Evolutionary conservation across 2,329 filamentous ascomycete genomes (phyloP).

Genomic region (Periconia macrospinosa): DNA sequence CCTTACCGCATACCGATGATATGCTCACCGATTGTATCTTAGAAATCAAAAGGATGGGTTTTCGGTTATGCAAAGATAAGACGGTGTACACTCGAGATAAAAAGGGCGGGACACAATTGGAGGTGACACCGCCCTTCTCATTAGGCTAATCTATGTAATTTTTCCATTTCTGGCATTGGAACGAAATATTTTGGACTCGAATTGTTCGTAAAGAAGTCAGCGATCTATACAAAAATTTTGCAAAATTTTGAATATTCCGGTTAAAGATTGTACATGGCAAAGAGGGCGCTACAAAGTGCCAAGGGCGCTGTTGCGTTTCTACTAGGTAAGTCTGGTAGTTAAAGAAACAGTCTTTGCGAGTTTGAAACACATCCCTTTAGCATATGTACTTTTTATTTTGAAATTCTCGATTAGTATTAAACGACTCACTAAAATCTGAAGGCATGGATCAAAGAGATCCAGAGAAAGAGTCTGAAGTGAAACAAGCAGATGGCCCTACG

Average conservation of each 20-base stretch:
- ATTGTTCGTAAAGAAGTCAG: background rate
- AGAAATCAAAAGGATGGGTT: too few species aligned
- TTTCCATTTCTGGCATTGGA: background rate
- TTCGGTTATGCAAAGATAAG: too few species aligned
- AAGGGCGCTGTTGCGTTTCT: background rate
- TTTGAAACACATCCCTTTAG: background rate
- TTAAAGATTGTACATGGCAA: background rate
- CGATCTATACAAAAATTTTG: background rate
- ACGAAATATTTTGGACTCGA: too few species aligned
- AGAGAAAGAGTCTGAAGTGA: too few species aligned
- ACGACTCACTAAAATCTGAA: too few species aligned
- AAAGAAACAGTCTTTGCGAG: background rate
- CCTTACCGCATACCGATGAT: too few species aligned
- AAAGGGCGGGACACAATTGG: too few species aligned
- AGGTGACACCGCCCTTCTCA: background rate
- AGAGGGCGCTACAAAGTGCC: background rate
- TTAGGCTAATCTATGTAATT: background rate
- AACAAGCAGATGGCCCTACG: background rate
- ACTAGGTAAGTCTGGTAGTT: background rate
- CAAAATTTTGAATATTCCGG: background rate
- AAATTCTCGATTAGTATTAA: too few species aligned
- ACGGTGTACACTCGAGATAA: too few species aligned
- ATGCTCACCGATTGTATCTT: too few species aligned
- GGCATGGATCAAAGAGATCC: too few species aligned
- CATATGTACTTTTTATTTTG: too few species aligned